Base-by-base conservation (phyloP, 208 protist genomes). In the Borovskyia barvae region DNA sequence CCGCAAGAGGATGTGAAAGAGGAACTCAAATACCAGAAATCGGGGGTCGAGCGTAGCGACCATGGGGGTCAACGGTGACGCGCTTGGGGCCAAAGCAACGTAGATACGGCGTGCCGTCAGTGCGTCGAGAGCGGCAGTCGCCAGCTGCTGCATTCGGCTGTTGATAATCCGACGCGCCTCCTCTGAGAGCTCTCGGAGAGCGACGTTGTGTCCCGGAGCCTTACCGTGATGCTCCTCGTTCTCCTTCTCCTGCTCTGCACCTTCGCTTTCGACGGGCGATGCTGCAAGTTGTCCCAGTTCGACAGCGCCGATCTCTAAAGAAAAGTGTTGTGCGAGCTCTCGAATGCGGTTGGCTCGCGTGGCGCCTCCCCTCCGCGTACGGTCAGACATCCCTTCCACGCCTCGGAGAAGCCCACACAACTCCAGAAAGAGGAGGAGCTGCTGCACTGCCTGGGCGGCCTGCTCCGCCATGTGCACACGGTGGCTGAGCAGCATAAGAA, bases 1-100 rank as follows among this genome's bases (percentile, higher is more conserved):
- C n/a, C 95, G 91, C 32, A 98, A 84, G 30, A 97, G 54, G 48
- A 98, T 89, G 69, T 95, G 91, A 69, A 93, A 95, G 17, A 95
- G 82, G 63, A 96, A 97, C 76, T 97, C 95, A 54, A 97, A 96
- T 19, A 96, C 37, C 22, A 97, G 73, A 57, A 97, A 97, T 15
- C 92, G 89, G 1, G 92, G 92, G 69, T 97, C 93, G 28, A 93
- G 83, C 19, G 7, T 28, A 19, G 61, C 54, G 11, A 25, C 33
- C 30, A 75, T 66, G 4, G 41, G 3, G 15, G 20, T 4, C 24
- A 17, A 6, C 5, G 28, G 24, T 17, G 46, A 11, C 36, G 41
- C 46, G 17, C 32, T 8, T 1, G 39, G 26, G 41, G 25, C 20
- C n/a, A 61, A 7, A 12, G 57, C 46, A 5, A 69, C 64, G 76